Evolutionary conservation across 75 land plant genomes (phyloP), one percentile per base, ranked within the genome.

Genomic region (Chamaecyparis obtusa): DNA sequence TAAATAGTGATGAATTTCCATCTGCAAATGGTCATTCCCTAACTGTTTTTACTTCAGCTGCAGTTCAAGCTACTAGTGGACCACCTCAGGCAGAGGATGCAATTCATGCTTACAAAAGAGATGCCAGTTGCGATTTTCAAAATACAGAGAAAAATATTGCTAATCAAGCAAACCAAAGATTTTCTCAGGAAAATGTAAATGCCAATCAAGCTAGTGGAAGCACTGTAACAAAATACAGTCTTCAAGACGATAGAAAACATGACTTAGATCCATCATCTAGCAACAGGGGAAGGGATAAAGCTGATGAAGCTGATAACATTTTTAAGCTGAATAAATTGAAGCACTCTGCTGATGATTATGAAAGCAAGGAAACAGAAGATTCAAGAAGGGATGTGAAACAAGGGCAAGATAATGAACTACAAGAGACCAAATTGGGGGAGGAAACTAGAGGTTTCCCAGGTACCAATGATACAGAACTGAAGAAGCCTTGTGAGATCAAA

Each of bases 401-500:
- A 44, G 83, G 51, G 33, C 49, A 46, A n/a, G 83, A 46, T 81
- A 41, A 81, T 46, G 83, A 81, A 81, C 51, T 81, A 2, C 83
- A 81, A 46, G 83, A 81, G 49, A 81, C 21, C 43, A 81, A 44
- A 81, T 81, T 5, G 15, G 83, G 83, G 33, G 83, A 81, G 46
- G 51, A 46, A 81, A 81, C 24, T n/a, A 81, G 83, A 81, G 83
- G 83, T n/a, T 33, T 13, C 13, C 13, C 76, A 74, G 76, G 76
- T 33, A 33, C 76, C 33, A 74, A 74, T 41, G 85, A 87, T 75
- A 43, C 69, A 30, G 36, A 89, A 24, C 48, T 46, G 15, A 91
- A 88, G 87, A 89, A 91, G 32, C 86, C 92, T 3, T 83, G 84
- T 41, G 94, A 90, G 89, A 89, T 96, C 67, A 90, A 97, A 83